phyloP scores from a whole-genome alignment of 2,329 filamentous ascomycete species.

The Hymenoscyphus occultus region DNA sequence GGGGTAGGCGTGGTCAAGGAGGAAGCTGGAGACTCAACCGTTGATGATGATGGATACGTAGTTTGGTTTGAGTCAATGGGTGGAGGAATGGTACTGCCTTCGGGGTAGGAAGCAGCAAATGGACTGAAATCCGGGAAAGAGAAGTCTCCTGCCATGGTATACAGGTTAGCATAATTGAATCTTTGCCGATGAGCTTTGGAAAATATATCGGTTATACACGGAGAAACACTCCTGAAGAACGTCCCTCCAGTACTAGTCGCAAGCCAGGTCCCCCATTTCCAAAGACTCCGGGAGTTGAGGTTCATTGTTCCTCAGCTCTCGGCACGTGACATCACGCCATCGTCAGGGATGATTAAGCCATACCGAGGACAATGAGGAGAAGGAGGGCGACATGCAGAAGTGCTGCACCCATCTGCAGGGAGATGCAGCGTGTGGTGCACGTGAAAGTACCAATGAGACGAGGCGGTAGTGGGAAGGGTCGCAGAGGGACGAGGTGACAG shows the following conservation, averaged over 20 bases:
- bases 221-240: background rate
- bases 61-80: slow-evolving; percentile 24
- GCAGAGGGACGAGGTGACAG: too few species aligned
- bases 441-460: slow-evolving; percentile 2
- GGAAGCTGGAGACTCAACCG: slow-evolving; percentile 23
- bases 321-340: slow-evolving; percentile 34
- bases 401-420: slow-evolving; percentile 4
- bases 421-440: slow-evolving; percentile 11
- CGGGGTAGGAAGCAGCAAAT: slow-evolving; percentile 17
- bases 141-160: slow-evolving; percentile 35
- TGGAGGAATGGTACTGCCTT: slow-evolving; percentile 13
- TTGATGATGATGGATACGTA: slow-evolving; percentile 21
- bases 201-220: background rate
- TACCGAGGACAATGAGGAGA: slow-evolving; percentile 7
- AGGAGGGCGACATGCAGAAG: slow-evolving; percentile 10
- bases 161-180: slow-evolving; percentile 32
- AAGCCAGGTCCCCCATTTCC: background rate
- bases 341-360: slow-evolving; percentile 7
- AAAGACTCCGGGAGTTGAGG: background rate
- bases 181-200: slow-evolving; percentile 6
- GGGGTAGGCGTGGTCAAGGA: slow-evolving; percentile 31
- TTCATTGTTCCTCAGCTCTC: background rate
- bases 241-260: background rate
- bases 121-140: slow-evolving; percentile 34
- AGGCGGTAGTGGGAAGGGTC: background rate